Conservation (phyloP, 1,284 basidiomycete genomes). For the Boletus semigastroideus region DNA sequence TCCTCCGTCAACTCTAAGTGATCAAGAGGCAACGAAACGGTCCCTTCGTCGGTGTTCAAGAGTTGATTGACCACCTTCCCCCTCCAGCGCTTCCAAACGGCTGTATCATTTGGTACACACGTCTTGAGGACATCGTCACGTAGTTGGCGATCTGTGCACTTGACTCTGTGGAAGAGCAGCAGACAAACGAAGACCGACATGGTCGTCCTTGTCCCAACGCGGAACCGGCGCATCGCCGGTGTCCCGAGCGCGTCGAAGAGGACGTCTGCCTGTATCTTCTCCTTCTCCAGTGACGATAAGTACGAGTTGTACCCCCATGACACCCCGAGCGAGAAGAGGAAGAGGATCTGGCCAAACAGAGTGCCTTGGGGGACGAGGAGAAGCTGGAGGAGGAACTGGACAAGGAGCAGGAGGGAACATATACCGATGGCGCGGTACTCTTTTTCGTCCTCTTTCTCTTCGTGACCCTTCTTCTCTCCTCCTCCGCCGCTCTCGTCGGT, state of each 20-base stretch:
- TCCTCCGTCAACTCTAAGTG: not conserved
- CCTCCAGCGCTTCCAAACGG: constrained; percentile 24
- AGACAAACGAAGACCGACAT: constrained; percentile 17
- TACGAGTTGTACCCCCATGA: constrained; percentile 32
- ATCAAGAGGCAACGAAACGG: not conserved
- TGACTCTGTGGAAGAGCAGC: constrained; percentile 13
- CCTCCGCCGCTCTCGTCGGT: too few relatives aligned
- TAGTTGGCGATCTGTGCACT: not conserved
- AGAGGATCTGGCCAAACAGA: constrained; percentile 31
- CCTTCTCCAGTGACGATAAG: constrained; percentile 28
- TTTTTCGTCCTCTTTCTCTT: not conserved
- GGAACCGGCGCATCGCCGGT: not conserved
- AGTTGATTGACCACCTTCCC: constrained; percentile 10
- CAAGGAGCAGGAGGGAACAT: constrained; percentile 1
- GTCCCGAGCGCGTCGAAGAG: not conserved
- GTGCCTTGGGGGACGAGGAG: constrained; percentile 29
- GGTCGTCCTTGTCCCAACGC: not conserved
- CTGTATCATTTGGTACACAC: constrained; percentile 20
- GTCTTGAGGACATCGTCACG: constrained; percentile 5
- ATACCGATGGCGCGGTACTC: constrained; percentile 20
- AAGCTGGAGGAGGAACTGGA: constrained; percentile 28
- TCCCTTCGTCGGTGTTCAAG: not conserved
- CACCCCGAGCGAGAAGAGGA: constrained; percentile 24
- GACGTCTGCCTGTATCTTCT: constrained; percentile 11
- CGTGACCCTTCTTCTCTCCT: too few relatives aligned